Evolutionary conservation across 768 basidiomycete species (phyloP), one percentile per base, ranked within the genome.

Genomic region (Goffeauzyma gilvescens): DNA sequence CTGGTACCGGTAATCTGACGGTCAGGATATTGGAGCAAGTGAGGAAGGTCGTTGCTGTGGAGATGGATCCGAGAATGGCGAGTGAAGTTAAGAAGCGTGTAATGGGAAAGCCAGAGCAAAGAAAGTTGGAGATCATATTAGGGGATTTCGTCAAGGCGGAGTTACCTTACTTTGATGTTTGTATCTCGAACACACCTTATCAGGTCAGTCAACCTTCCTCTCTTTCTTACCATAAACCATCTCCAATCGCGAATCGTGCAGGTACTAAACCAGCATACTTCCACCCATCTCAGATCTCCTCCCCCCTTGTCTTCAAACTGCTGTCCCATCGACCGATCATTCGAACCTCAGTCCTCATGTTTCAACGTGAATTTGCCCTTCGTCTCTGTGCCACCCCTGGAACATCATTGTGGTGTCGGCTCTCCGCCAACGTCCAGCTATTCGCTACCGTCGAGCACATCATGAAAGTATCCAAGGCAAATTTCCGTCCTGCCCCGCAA

Each of bases 141-240:
- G 93, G 90, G 37, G 93, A 98, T 65, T 95, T 96, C 59, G 83
- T 95, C 58, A 96, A 96, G 66, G 84, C 81, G n/a, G 83, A 87
- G 41, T 69, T 98, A 15, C 93, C 93, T 8, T 96, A 89, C 66
- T 96, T 98, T 48, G 90, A 96, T 64, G 93, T 93, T 43, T 96
- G 90, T 71, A 96, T 98, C 57, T 87, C 84, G 54, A 98, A 98
- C 60, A 98, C 93, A 1, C 93, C 93, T 1, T 98, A 96, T 65
- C 89, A 96, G 64, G 70, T 70, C n/a, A 37, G 65, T 51, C 21
- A 6, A 13, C 6, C 26, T 33, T 3, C 30, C 31, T 41, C 10
- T 15, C 35, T 30, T 17, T 13, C 4, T 25, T 4, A 2, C 24
- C n/a, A n/a, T 36, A n/a, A n/a, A n/a, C n/a, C n/a, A n/a, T n/a